Conservation (phyloP, 2,329 filamentous ascomycete species). For the Endoconidiophora polonica region DNA sequence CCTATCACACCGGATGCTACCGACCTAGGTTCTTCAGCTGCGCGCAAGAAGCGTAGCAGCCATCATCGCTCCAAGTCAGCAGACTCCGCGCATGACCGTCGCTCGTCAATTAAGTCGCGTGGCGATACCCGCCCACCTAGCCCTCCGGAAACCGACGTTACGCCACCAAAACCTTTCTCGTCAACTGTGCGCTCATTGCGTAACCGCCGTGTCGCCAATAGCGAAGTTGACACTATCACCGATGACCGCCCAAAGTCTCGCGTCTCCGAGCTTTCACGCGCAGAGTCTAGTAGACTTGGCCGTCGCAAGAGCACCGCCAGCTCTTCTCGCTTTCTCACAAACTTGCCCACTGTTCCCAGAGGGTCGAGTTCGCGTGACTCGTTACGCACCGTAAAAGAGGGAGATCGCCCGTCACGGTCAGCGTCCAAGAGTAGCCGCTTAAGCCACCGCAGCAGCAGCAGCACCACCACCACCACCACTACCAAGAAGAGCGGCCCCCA, state of each 20-base stretch:
- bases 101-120: conserved; percentile 20
- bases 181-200: conserved; percentile 7
- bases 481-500: background rate
- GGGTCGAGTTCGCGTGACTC: conserved; percentile 4
- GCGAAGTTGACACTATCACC: conserved; percentile 8
- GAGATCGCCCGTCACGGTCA: conserved; percentile 13
- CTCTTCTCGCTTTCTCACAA: conserved; percentile 40
- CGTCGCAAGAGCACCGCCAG: conserved; percentile 27
- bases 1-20: conserved; percentile 55
- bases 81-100: conserved; percentile 25
- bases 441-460: conserved; percentile 15
- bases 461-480: conserved; percentile 28
- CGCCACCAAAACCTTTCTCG: conserved; percentile 18
- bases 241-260: conserved; percentile 27
- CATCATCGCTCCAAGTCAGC: conserved; percentile 29
- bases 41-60: conserved; percentile 10
- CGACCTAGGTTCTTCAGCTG: conserved; percentile 34
- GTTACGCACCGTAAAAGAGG: conserved; percentile 16
- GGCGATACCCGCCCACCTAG: conserved; percentile 39
- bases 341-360: conserved; percentile 32
- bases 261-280: conserved; percentile 27
- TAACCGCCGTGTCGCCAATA: conserved; percentile 6
- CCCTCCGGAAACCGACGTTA: conserved; percentile 46
- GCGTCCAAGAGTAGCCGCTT: conserved; percentile 18
- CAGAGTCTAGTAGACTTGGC: conserved; percentile 20